These are phyloP conservation scores for Phytopythium sindhum DNA, from an alignment of 352 stramenopile species.

Conservation along the genomic window DNA sequence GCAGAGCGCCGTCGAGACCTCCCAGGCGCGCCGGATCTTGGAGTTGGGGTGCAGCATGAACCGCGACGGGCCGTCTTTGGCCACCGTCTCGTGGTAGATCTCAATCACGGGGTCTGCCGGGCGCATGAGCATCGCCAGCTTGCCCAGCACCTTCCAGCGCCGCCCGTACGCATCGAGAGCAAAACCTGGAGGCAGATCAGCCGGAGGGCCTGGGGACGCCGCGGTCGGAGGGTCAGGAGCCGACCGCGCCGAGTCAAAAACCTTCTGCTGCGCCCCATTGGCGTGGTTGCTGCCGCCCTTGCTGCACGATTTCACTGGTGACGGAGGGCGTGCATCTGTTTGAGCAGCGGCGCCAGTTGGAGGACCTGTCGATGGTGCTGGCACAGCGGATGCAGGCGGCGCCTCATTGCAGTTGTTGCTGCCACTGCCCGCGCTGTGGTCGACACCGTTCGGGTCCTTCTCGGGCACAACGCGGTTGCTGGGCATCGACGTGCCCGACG, in stretches of 20 bases:
- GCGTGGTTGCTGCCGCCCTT: background rate
- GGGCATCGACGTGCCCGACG: background rate
- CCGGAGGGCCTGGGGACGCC: background rate
- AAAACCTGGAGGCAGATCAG: background rate
- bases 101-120: slow-evolving; percentile 45
- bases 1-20: slow-evolving; percentile 59
- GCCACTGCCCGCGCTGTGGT: background rate
- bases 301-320: background rate
- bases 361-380: background rate
- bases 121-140: slow-evolving; percentile 32
- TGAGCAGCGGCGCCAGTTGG: background rate
- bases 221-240: background rate
- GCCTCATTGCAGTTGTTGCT: background rate
- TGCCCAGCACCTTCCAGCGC: slow-evolving; percentile 27
- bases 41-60: slow-evolving; percentile 85
- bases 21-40: slow-evolving; percentile 66
- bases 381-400: background rate
- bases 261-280: background rate
- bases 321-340: background rate
- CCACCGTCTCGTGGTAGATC: slow-evolving; percentile 66
- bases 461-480: slow-evolving; percentile 6
- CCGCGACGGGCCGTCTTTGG: slow-evolving; percentile 40
- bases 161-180: background rate
- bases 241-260: background rate
- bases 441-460: background rate